Evolutionary conservation across 495 filamentous ascomycete genomes (phyloP), one percentile per base, ranked within the genome.

Genomic region (Emericellopsis terricola): DNA sequence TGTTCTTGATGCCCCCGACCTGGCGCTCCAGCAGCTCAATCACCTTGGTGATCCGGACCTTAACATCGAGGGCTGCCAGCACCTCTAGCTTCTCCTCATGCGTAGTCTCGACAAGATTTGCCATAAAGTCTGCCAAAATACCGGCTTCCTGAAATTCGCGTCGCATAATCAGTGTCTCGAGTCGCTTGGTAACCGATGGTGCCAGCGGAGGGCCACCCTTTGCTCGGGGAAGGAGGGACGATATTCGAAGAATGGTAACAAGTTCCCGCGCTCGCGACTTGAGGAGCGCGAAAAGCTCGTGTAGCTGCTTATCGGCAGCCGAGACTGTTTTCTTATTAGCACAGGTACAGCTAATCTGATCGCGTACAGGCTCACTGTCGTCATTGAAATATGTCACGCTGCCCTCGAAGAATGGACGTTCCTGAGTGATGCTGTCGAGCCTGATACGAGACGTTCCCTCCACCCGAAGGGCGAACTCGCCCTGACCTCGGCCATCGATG

Each of bases 121-220:
- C 73, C 82, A 96, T 91, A 43, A 94, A 94, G 49, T 99, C 91
- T 6, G 89, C 89, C n/a, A 99, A 60, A 6, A 68, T 62, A 5
- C 87, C 89, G 3, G 89, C 85, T 37, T 94, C 80, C 21, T 62
- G 52, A 21, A 81, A 46, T 33, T 78, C 75, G 40, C 86, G 86
- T 50, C 69, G 73, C 1, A 67, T 64, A 32, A 97, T 91, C 46
- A 82, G 85, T 5, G 85, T 49, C 49, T 94, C 83, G 10, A 96
- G 68, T 29, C 83, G 73, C 15, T 84, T 69, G 0, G 82, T 78
- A 26, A 93, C 66, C n/a, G 87, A 59, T 1, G 85, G 84, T 4
- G 84, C 84, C 10, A 96, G 47, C 8, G 70, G 67, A 20, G 68
- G 62, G 10, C 65, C 60, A 16, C 67, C 53, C 23, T 56, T 56